These are phyloP conservation scores for Ajuga chamaepitys DNA, from an alignment of 257 asterid genomes.

Conservation along the genomic window DNA sequence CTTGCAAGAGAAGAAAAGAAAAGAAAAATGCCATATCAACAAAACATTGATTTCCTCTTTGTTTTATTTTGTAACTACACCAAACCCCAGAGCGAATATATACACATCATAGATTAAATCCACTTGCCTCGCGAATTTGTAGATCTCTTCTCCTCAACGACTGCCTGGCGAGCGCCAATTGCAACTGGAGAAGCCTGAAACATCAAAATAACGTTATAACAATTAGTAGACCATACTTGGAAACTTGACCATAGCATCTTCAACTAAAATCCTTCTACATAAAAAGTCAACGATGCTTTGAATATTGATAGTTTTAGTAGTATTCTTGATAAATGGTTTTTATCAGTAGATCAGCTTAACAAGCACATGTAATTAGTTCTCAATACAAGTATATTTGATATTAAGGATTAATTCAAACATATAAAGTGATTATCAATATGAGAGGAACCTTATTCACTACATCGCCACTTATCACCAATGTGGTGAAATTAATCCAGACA, in stretches of 20 bases:
- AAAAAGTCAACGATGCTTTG: no score
- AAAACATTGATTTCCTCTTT: neutral
- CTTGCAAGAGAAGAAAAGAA: no score
- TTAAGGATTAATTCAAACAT: neutral
- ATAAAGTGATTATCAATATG: no score
- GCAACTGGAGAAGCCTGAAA: constrained; percentile 76
- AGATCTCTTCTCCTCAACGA: constrained; percentile 88
- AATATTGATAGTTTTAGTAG: no score
- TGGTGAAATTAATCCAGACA: neutral
- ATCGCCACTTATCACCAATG: neutral
- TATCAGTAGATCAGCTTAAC: no score
- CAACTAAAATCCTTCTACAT: neutral
- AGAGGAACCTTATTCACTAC: neutral
- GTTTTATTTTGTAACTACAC: no score
- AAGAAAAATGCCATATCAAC: neutral
- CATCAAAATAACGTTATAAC: neutral
- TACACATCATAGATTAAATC: neutral
- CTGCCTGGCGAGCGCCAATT: constrained; percentile 58
- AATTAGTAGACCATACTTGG: neutral
- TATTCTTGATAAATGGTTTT: no score
- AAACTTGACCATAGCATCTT: neutral
- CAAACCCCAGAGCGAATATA: no score
- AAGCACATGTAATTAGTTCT: neutral
- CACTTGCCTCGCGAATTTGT: constrained; percentile 74
- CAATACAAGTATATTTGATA: neutral